Percentiles rank a stretch among this genome's conserved stretches.
These are phyloP conservation scores for Phytophthora fragariae DNA, from an alignment of 352 stramenopile genomes.

Conservation along the genomic window DNA sequence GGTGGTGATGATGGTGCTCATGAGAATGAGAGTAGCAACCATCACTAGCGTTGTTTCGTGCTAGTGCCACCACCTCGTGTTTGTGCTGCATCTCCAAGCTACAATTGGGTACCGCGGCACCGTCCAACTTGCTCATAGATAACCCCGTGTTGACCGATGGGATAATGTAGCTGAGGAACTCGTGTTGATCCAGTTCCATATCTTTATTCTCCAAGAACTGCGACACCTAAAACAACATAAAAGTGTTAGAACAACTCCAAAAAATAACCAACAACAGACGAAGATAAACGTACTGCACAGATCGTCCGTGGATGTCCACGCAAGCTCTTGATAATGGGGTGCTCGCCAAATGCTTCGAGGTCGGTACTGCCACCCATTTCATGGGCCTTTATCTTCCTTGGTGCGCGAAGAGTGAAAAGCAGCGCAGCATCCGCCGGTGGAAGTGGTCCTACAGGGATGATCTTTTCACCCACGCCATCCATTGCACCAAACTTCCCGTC, in stretches of 20 bases:
- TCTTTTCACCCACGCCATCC: constrained; percentile 85
- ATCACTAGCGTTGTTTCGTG: constrained; percentile 8
- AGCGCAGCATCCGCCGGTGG: constrained; percentile 71
- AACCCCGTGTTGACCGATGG: constrained; percentile 80
- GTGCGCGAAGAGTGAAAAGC: constrained; percentile 78
- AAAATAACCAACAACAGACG: background rate
- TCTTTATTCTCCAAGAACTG: constrained; percentile 87
- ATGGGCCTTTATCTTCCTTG: constrained; percentile 76
- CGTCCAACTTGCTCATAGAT: constrained; percentile 46
- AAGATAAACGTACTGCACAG: constrained; percentile 55
- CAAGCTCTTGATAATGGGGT: constrained; percentile 71
- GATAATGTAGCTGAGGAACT: constrained; percentile 87
- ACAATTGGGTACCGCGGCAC: constrained; percentile 3
- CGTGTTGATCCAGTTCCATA: constrained; percentile 84
- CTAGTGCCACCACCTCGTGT: constrained; percentile 19
- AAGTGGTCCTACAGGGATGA: constrained; percentile 71
- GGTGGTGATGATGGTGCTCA: constrained; percentile 42
- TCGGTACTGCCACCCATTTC: constrained; percentile 82
- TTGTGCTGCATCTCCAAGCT: constrained; percentile 13
- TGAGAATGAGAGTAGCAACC: constrained; percentile 27
- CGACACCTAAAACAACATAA: constrained; percentile 47
- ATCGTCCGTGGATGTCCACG: constrained; percentile 75
- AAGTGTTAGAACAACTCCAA: background rate
- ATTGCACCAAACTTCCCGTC: constrained; percentile 79
- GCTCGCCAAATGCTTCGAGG: constrained; percentile 63